Evolutionary conservation across 2,329 filamentous ascomycete genomes (phyloP), one percentile per base, ranked within the genome.

Genomic region (Parascedosporium putredinis): DNA sequence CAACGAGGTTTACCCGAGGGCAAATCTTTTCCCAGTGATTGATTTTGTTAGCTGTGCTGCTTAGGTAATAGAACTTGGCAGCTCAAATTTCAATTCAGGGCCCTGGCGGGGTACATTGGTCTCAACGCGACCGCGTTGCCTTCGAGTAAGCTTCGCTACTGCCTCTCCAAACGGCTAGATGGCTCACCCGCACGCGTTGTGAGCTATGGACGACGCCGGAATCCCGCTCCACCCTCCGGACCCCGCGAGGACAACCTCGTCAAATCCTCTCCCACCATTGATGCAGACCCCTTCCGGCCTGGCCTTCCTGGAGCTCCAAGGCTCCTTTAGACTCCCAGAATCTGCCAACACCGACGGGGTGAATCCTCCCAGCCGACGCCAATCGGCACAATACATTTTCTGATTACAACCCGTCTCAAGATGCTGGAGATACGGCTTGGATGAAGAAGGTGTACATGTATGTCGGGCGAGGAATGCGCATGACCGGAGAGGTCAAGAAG

Each of bases 381-480:
- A 23, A 73, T 95, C 55, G 89, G 89, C 27, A 81, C 79, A 50
- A 74, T 95, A 25, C 76, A 84, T 27, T 95, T 95, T 59, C 88
- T 2, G 76, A 87, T 57, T 88, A 90, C 62, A 72, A 78, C 48
- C 66, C 78, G 7, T 68, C 76, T 24, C 58, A 67, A 50, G 70
- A 71, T 43, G 58, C 64, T 0, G 71, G 70, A 14, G 76, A 79
- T 57, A 83, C 79, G 0, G 77, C 76, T 8, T 96, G 90, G 90
- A 95, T 91, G 86, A 94, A 89, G 67, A 76, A 80, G 31, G 88
- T 91, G 24, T 87, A 95, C 61, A 70, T 97, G 45, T 95, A 91
- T 62, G 78, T 97, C 4, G 93, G 91, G 5, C 79, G 84, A 60
- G 86, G 96, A 63, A 93, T 97, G 68, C 78, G 90, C 53, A 76